These are phyloP conservation scores for Filosporella fistucella DNA, from an alignment of 495 filamentous ascomycete species.

Conservation along the genomic window DNA sequence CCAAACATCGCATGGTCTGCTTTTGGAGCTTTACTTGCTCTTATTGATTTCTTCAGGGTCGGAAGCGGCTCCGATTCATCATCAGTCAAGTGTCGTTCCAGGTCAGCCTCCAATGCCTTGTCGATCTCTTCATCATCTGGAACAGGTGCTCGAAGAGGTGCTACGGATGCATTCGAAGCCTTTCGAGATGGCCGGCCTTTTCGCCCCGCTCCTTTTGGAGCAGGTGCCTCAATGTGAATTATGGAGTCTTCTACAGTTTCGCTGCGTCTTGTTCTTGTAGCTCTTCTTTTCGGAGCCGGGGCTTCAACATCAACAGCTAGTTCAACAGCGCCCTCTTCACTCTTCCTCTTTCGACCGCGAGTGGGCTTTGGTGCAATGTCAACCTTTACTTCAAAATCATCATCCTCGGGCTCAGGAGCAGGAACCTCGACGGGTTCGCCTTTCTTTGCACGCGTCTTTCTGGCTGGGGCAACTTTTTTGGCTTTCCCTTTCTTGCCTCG, in stretches of 20 bases:
- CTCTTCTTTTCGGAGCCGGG: constrained; percentile 63
- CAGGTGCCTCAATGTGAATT: constrained; percentile 1
- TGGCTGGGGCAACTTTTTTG: constrained; percentile 12
- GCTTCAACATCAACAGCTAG: constrained; percentile 29
- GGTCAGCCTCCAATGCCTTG: constrained; percentile 61
- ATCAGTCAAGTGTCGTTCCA: constrained; percentile 54
- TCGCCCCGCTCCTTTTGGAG: constrained; percentile 17
- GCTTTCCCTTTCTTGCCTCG: constrained; percentile 37
- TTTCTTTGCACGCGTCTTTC: constrained; percentile 55
- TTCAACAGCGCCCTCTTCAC: constrained; percentile 41
- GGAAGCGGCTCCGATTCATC: constrained; percentile 35
- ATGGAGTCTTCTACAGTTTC: constrained; percentile 11
- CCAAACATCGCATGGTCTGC: constrained; percentile 39
- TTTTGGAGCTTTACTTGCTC: constrained; percentile 11
- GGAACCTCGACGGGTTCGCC: constrained; percentile 48
- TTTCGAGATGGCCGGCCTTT: constrained; percentile 24
- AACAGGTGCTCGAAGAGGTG: constrained; percentile 41
- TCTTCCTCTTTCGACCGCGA: constrained; percentile 61
- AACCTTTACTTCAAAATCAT: constrained; percentile 36
- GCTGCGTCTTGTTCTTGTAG: constrained; percentile 44
- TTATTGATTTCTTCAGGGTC: constrained; percentile 1
- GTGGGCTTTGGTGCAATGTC: constrained; percentile 37
- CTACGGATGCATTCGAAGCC: constrained; percentile 44
- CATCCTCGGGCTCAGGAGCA: constrained; percentile 30
- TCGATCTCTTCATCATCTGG: constrained; percentile 65